Percentiles rank a stretch among this genome's conserved stretches.
phyloP scores from a whole-genome alignment of 1,284 basidiomycete genomes.

The Neotropicomus parvogracilis region DNA sequence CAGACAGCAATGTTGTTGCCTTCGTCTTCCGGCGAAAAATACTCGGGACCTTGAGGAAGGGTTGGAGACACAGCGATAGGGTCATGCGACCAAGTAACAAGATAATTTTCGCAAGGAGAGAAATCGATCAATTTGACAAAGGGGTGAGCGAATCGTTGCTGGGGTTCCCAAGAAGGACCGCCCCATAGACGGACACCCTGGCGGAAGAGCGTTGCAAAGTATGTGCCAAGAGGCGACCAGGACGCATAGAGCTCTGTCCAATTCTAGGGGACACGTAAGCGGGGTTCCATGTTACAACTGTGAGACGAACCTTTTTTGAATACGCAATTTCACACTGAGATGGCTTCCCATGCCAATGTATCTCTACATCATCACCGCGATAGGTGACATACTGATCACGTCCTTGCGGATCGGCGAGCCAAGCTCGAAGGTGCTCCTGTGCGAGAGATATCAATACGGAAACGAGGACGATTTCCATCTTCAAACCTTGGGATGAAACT shows the following conservation, averaged over 20 bases:
- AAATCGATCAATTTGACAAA: slow-evolving; percentile 96
- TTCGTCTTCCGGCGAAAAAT: slow-evolving; percentile 91
- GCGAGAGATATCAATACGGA: slow-evolving; percentile 7
- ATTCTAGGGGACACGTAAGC: slow-evolving; percentile 45
- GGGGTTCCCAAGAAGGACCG: slow-evolving; percentile 81
- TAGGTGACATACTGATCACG: slow-evolving; percentile 97
- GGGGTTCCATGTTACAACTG: background rate
- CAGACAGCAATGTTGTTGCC: slow-evolving; percentile 97
- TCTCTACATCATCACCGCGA: slow-evolving; percentile 86
- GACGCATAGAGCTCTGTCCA: slow-evolving; percentile 98
- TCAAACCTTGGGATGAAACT: slow-evolving; percentile 77
- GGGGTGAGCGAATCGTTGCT: slow-evolving; percentile 92
- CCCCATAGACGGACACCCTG: slow-evolving; percentile 98
- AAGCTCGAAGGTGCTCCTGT: slow-evolving; percentile 92
- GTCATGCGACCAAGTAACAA: slow-evolving; percentile 98
- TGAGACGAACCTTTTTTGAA: slow-evolving; percentile 59
- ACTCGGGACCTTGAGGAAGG: slow-evolving; percentile 78
- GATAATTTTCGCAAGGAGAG: slow-evolving; percentile 94
- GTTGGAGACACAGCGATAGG: slow-evolving; percentile 87
- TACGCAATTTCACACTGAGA: slow-evolving; percentile 83
- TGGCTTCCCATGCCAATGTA: slow-evolving; percentile 92
- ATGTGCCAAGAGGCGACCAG: slow-evolving; percentile 97
- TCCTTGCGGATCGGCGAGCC: slow-evolving; percentile 89
- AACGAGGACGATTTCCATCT: background rate
- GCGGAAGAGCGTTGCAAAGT: slow-evolving; percentile 89